Percentiles rank a stretch among this genome's conserved stretches.
phyloP scores from a whole-genome alignment of 192 early-diverging fungal species.

The Backusella sp. region DNA sequence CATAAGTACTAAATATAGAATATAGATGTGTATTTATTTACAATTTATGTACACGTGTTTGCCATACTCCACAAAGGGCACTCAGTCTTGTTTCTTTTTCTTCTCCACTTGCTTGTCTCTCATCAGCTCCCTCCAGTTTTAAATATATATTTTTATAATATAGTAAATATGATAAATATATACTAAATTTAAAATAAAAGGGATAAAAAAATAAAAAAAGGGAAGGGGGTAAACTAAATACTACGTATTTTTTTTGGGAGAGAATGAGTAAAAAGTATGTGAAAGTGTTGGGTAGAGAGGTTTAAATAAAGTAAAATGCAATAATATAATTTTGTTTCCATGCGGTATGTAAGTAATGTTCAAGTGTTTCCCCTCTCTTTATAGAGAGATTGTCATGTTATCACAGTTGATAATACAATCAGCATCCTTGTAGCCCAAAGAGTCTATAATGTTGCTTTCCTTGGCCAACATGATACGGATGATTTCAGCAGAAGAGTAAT shows the following conservation, averaged over 20 bases:
- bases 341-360: not conserved
- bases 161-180: not conserved
- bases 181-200: not conserved
- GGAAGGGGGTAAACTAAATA: not conserved
- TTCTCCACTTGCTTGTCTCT: not conserved
- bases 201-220: not conserved
- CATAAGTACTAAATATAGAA: not conserved
- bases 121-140: not conserved
- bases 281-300: not conserved
- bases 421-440: constrained; percentile 88
- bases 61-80: not conserved
- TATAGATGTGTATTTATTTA: not conserved
- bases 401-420: constrained; percentile 88
- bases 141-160: not conserved
- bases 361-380: constrained; percentile 4
- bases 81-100: not conserved
- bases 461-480: constrained; percentile 82
- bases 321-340: not conserved
- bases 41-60: not conserved
- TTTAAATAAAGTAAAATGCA: not conserved
- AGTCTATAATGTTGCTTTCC: constrained; percentile 72
- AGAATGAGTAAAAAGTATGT: not conserved
- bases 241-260: not conserved
- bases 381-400: constrained; percentile 72
- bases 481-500: constrained; percentile 87